Evolutionary conservation across 1,284 basidiomycete genomes (phyloP).

Genomic region (Boletus semigastroideus): DNA sequence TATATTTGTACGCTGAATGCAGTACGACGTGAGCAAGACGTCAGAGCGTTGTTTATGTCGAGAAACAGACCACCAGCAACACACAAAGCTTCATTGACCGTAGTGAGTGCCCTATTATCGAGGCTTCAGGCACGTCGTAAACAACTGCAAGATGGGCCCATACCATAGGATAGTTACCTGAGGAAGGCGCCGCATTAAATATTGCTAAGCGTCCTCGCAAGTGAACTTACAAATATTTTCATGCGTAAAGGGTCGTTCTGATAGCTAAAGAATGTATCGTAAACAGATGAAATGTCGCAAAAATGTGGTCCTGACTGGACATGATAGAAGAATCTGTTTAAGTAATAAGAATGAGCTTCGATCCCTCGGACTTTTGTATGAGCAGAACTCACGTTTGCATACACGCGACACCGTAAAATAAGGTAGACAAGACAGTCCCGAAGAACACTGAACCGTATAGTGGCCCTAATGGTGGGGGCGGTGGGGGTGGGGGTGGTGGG

Average conservation of each 20-base stretch:
- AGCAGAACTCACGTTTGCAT: neutral
- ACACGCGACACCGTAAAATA: neutral
- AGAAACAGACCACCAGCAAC: conserved; percentile 5
- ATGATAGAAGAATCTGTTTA: neutral
- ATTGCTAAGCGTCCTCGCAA: neutral
- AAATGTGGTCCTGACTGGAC: neutral
- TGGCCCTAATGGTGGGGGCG: no score
- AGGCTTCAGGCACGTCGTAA: neutral
- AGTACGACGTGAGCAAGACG: neutral
- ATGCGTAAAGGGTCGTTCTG: neutral
- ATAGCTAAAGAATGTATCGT: neutral
- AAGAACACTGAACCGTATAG: no score
- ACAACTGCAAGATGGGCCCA: neutral
- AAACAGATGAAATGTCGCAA: neutral
- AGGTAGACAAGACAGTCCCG: neutral
- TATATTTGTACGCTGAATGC: conserved; percentile 11
- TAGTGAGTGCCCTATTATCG: neutral
- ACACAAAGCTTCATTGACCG: neutral
- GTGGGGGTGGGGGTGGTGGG: no score
- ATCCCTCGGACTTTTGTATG: neutral
- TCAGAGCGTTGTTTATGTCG: neutral
- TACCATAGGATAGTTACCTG: conserved; percentile 13
- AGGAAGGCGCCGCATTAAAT: neutral
- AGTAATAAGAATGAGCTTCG: neutral
- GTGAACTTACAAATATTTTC: conserved; percentile 13